Conservation (phyloP, 371 early-diverging fungal genomes). For the Syncephalastrum sp. region DNA sequence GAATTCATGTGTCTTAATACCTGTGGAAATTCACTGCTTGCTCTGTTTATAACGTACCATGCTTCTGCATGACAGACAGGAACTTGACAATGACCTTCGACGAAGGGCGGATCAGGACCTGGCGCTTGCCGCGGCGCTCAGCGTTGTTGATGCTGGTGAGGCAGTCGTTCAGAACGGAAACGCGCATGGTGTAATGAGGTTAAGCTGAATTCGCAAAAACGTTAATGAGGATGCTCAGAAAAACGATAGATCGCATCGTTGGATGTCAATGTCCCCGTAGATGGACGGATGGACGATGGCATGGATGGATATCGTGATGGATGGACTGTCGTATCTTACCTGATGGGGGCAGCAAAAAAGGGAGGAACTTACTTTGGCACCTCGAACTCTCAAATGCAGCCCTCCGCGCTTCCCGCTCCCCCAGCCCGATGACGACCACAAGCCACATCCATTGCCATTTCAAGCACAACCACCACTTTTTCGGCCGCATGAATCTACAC, state of each 20-base stretch:
- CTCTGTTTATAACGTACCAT: conserved; percentile 65
- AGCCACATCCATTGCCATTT: no score
- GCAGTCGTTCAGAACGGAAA: conserved; percentile 82
- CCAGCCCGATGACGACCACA: no score
- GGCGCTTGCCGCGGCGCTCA: conserved; percentile 97
- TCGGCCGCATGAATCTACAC: no score
- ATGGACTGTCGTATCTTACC: conserved; percentile 23
- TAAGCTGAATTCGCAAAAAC: no score
- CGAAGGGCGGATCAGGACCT: conserved; percentile 95
- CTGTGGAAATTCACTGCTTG: background rate
- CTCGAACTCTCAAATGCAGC: no score
- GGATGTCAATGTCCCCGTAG: background rate
- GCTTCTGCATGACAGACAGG: conserved; percentile 99
- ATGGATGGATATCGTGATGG: conserved; percentile 21
- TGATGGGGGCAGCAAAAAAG: conserved; percentile 5
- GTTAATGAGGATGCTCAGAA: no score
- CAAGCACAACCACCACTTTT: no score
- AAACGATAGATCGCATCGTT: no score
- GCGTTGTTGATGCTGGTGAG: conserved; percentile 99
- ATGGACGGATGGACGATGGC: conserved; percentile 11
- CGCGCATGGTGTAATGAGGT: conserved; percentile 34
- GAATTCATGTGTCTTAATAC: conserved; percentile 3
- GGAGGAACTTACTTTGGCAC: conserved; percentile 3
- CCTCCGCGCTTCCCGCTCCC: no score
- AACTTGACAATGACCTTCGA: conserved; percentile 98